Percentiles rank a stretch among this genome's conserved stretches.
Conservation (phyloP, 768 basidiomycete species). For the Lactarius pseudohatsudake region DNA sequence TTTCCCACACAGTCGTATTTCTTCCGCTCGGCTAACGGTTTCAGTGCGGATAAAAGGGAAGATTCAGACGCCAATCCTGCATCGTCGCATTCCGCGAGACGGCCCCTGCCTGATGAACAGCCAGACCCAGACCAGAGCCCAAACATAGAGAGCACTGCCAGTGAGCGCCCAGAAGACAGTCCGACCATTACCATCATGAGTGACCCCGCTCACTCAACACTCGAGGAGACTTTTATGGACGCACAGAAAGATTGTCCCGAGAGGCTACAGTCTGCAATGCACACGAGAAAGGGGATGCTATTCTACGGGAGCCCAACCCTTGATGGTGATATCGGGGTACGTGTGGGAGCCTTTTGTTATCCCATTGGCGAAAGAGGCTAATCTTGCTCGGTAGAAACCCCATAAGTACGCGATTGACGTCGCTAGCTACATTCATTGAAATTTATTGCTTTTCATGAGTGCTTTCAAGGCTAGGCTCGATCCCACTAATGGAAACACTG, state of each 20-base stretch:
- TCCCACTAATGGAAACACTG: not conserved
- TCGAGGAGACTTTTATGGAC: no score
- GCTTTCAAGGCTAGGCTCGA: not conserved
- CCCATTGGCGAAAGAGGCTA: not conserved
- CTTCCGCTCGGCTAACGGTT: not conserved
- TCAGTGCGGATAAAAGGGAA: not conserved
- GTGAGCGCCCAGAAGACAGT: not conserved
- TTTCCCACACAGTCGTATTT: not conserved
- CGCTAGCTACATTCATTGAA: not conserved
- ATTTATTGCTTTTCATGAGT: conserved; percentile 7
- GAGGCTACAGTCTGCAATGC: not conserved
- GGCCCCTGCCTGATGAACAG: not conserved
- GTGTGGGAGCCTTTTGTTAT: not conserved
- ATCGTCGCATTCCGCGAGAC: not conserved
- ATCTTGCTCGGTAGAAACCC: not conserved
- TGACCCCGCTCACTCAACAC: not conserved
- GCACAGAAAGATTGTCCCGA: not conserved
- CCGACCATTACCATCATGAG: not conserved
- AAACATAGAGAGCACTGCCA: not conserved
- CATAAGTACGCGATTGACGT: conserved; percentile 9
- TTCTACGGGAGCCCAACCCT: not conserved
- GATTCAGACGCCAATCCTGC: no score
- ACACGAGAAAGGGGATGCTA: not conserved
- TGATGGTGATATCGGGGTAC: not conserved
- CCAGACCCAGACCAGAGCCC: not conserved